Percentiles rank a stretch among this genome's conserved stretches.
Conservation (phyloP, 1,139 yeast genomes). For the Protomyces inouyei region DNA sequence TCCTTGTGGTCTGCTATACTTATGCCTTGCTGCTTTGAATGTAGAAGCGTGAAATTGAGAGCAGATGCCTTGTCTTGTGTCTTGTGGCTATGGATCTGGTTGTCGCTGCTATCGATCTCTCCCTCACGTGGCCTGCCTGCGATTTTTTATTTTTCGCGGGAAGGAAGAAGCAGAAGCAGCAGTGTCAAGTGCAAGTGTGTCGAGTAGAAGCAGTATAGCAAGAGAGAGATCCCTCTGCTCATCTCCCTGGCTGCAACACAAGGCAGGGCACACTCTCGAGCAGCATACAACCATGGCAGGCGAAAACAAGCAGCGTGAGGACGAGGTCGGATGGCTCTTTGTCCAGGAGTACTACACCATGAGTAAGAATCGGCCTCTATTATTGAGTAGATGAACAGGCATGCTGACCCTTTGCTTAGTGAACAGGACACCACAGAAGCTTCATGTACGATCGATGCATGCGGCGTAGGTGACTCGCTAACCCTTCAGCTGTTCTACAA, state of each 20-base stretch:
- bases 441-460: slow-evolving; percentile 35
- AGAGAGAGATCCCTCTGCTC: background rate
- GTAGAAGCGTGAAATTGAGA: too few relatives aligned
- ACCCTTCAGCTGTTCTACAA: slow-evolving; percentile 39
- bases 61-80: too few relatives aligned
- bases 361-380: background rate
- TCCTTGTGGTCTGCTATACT: too few relatives aligned
- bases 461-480: background rate
- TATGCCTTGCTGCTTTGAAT: too few relatives aligned
- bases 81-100: too few relatives aligned
- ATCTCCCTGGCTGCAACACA: too few relatives aligned
- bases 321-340: slow-evolving; percentile 44
- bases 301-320: slow-evolving; percentile 21
- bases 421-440: slow-evolving; percentile 39
- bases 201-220: background rate
- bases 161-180: background rate
- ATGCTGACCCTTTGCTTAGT: slow-evolving; percentile 27
- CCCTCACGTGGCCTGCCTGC: background rate
- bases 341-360: slow-evolving; percentile 43
- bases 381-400: background rate
- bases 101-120: too few relatives aligned
- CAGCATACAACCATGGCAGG: background rate
- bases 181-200: background rate
- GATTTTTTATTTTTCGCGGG: background rate
- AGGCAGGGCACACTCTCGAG: background rate